Conservation (phyloP, 139 green algal species). For the Tetradesmus obliquus region DNA sequence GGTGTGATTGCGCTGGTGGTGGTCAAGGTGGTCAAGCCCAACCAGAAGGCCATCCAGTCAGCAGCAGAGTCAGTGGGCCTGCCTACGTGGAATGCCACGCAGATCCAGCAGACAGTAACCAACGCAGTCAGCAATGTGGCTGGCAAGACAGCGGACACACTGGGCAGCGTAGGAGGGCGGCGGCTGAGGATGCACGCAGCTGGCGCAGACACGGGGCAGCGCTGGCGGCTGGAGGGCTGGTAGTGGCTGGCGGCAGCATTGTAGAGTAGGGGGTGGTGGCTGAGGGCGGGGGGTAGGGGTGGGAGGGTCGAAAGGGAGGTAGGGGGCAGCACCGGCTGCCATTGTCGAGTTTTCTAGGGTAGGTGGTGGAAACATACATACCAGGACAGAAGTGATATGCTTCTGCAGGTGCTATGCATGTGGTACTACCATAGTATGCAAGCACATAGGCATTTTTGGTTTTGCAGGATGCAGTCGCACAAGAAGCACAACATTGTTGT, state of each 20-base stretch:
- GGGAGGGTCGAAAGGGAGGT: too few relatives aligned
- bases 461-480: background rate
- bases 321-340: background rate
- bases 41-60: conserved; percentile 52
- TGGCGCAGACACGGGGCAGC: background rate
- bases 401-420: too few relatives aligned
- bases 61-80: conserved; percentile 20
- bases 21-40: conserved; percentile 75
- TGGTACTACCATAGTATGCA: too few relatives aligned
- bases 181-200: conserved; percentile 25
- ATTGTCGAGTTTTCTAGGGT: too few relatives aligned
- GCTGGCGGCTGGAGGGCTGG: conserved; percentile 7
- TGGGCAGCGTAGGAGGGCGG: background rate
- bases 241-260: background rate
- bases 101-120: conserved; percentile 2
- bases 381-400: too few relatives aligned
- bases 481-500: background rate
- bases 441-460: too few relatives aligned
- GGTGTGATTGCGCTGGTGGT: conserved; percentile 81
- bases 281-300: too few relatives aligned
- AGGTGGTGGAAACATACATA: too few relatives aligned
- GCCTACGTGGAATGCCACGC: background rate
- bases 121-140: conserved; percentile 6
- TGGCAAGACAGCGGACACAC: background rate
- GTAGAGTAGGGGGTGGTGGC: background rate